Evolutionary conservation across 139 green algal genomes (phyloP).

Genomic region (Haematococcus lacustris): DNA sequence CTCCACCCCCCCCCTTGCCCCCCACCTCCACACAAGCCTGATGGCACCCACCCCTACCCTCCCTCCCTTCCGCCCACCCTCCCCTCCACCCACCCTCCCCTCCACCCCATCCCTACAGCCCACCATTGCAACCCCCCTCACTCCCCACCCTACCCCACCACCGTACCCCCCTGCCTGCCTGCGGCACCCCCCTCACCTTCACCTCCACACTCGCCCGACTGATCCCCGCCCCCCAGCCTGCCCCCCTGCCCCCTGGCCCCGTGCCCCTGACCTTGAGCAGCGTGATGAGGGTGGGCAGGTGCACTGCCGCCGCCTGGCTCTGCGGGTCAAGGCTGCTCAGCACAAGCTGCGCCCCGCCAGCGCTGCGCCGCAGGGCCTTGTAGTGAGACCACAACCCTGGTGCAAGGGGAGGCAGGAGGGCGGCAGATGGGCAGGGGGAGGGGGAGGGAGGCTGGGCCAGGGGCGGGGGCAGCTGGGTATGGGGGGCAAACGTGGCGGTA

Average conservation of each 20-base stretch:
- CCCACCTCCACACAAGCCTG: background rate
- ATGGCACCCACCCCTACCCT: background rate
- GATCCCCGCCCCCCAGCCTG: too few relatives aligned
- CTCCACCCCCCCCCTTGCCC: background rate
- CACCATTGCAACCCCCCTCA: background rate
- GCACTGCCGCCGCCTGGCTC: background rate
- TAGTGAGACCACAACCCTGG: background rate
- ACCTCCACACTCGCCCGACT: background rate
- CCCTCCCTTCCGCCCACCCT: too few relatives aligned
- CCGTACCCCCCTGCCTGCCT: background rate
- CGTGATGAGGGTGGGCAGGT: background rate
- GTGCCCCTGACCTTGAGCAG: too few relatives aligned
- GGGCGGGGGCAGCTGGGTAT: background rate
- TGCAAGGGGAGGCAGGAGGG: too few relatives aligned
- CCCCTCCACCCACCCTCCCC: too few relatives aligned
- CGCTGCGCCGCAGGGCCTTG: background rate
- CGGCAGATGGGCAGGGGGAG: background rate
- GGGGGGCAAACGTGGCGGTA: background rate
- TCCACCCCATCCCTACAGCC: background rate
- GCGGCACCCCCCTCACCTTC: too few relatives aligned
- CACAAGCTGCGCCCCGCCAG: background rate
- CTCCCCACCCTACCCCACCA: background rate
- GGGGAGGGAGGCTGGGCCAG: background rate
- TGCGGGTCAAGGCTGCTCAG: background rate
- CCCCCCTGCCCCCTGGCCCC: too few relatives aligned